Evolutionary conservation across 768 basidiomycete genomes (phyloP), one percentile per base, ranked within the genome.

Genomic region (Mycena epipterygia): DNA sequence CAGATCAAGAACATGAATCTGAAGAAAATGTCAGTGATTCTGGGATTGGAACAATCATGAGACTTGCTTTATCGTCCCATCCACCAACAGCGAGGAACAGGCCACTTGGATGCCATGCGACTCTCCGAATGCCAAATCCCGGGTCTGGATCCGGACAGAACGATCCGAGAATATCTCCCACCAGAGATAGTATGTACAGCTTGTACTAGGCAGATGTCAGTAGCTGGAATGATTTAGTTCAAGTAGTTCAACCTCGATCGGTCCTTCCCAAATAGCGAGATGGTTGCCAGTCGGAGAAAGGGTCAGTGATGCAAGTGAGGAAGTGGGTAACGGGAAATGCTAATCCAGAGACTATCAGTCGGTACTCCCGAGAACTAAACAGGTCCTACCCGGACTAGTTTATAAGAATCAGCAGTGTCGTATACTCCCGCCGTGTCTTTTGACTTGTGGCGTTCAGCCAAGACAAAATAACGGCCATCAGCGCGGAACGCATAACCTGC

Each of bases 371-470:
- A 56, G 30, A 19, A 49, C 41, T 2, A 60, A 35, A 51, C 8
- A 67, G 68, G 33, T 61, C 56, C 6, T 80, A 95, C 95, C 74
- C 93, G 86, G 60, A 92, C 88, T 25, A 95, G 84, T 73, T 89
- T 91, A 81, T 91, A 96, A 1, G 86, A 84, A 63, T 93, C 88
- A 3, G 84, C 74, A 4, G 89, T 84, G 76, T 97, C 95, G 77
- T 98, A 98, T 5, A 98, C 83, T 27, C 95, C 95, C 0, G 96
- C 78, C 0, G 92, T 93, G 75, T 97, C 96, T 79, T 93, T 96
- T 1, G 95, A 96, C 74, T 93, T 93, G 78, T 97, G 96, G 25
- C 95, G 87, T 78, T 98, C 96, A 6, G 93, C 95, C 7, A 97
- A 82, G 27, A 95, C 83, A 74, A 97, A 92, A 79, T 96, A 96